phyloP scores from a whole-genome alignment of 73 alveolate species.

The Urostyla sp. region DNA sequence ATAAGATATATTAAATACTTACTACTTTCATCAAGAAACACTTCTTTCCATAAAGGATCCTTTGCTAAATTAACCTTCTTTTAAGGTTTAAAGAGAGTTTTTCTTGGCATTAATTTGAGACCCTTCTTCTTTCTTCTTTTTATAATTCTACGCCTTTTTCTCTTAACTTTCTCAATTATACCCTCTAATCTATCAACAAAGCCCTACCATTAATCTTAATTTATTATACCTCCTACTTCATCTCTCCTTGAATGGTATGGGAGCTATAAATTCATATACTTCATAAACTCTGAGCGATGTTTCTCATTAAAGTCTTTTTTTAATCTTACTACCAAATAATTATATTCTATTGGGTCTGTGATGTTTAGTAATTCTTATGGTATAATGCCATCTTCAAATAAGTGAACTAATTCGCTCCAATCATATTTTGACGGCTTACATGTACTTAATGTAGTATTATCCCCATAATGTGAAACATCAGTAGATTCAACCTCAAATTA shows the following conservation, averaged over 20 bases:
- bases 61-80: slow-evolving; percentile 58
- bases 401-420: slow-evolving; percentile 63
- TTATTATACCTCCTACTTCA: slow-evolving; percentile 77
- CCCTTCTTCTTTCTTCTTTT: slow-evolving; percentile 79
- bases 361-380: slow-evolving; percentile 63
- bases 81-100: slow-evolving; percentile 61
- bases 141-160: slow-evolving; percentile 60
- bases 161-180: slow-evolving; percentile 61
- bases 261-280: slow-evolving; percentile 70
- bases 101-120: slow-evolving; percentile 62
- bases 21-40: slow-evolving; percentile 54
- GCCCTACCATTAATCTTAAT: slow-evolving; percentile 66
- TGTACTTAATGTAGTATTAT: neutral
- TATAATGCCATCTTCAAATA: slow-evolving; percentile 61
- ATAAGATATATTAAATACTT: neutral
- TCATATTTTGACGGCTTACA: slow-evolving; percentile 61
- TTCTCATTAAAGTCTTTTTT: slow-evolving; percentile 77
- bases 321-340: slow-evolving; percentile 68
- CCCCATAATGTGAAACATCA: slow-evolving; percentile 45
- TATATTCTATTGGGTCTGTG: slow-evolving; percentile 72
- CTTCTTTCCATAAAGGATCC: slow-evolving; percentile 75
- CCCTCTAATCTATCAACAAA: slow-evolving; percentile 63
- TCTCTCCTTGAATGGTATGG: slow-evolving; percentile 81
- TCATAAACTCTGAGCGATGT: slow-evolving; percentile 62
- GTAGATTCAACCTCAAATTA: slow-evolving; percentile 54